These are phyloP conservation scores for Schizothecium vesticola DNA, from an alignment of 495 filamentous ascomycete species.

Conservation along the genomic window DNA sequence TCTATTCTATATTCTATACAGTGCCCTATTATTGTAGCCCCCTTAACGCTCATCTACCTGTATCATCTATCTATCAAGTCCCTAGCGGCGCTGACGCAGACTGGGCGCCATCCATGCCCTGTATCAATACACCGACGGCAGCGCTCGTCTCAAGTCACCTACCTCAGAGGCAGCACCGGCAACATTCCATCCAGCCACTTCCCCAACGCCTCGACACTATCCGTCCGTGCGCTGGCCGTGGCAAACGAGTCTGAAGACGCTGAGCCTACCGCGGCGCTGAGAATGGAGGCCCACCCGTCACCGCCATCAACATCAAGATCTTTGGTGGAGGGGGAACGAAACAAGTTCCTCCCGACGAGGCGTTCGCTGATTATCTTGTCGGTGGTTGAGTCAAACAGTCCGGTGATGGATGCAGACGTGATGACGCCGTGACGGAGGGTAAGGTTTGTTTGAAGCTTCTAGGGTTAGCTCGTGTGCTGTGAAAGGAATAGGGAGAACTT, in stretches of 20 bases:
- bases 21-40: not conserved
- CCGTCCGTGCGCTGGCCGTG: not conserved
- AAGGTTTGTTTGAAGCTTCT: conserved; percentile 22
- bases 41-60: not conserved
- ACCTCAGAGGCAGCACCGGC: not conserved
- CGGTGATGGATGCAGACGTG: conserved; percentile 20
- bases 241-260: not conserved
- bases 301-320: not conserved
- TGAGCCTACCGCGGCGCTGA: not conserved
- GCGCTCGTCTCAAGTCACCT: no score
- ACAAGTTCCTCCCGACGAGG: not conserved
- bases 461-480: not conserved
- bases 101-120: not conserved
- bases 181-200: not conserved
- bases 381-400: conserved; percentile 7
- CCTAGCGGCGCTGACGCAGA: not conserved
- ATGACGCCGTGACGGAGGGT: conserved; percentile 42
- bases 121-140: no score
- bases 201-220: not conserved
- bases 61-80: not conserved
- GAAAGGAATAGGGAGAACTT: conserved; percentile 1
- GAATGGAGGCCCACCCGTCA: not conserved
- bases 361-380: conserved; percentile 6
- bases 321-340: not conserved
- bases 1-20: not conserved